Conservation (phyloP, 768 basidiomycete species). For the Gymnopilus dilepis region DNA sequence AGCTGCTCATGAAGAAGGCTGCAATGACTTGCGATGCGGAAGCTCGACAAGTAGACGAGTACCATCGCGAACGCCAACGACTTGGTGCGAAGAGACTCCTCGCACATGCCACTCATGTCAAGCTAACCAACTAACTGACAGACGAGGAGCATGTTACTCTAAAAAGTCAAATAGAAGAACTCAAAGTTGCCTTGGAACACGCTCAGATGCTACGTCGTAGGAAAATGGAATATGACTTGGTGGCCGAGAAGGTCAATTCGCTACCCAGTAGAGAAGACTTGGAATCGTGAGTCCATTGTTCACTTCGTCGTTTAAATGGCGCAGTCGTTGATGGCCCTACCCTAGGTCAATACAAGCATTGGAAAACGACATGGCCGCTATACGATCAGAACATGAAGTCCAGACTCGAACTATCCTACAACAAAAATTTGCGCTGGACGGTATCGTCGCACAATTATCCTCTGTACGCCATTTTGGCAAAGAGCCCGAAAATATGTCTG, state of each 20-base stretch:
- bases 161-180: constrained; percentile 73
- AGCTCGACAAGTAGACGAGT: constrained; percentile 83
- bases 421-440: constrained; percentile 72
- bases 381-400: constrained; percentile 74
- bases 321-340: background rate
- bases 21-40: constrained; percentile 87
- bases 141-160: constrained; percentile 75
- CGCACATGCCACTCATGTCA: constrained; percentile 3
- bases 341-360: constrained; percentile 67
- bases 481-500: constrained; percentile 58
- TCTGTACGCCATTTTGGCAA: constrained; percentile 72
- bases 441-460: constrained; percentile 64
- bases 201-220: constrained; percentile 76
- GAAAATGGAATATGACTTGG: constrained; percentile 87
- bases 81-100: constrained; percentile 59
- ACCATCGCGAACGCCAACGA: constrained; percentile 69
- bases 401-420: constrained; percentile 69
- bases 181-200: constrained; percentile 77
- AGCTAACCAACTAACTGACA: constrained; percentile 31
- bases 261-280: constrained; percentile 79
- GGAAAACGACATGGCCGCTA: constrained; percentile 81
- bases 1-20: constrained; percentile 76
- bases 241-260: constrained; percentile 83
- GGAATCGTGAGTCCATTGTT: constrained; percentile 61
- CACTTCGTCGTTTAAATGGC: background rate